Evolutionary conservation across 2,329 filamentous ascomycete genomes (phyloP), one percentile per base, ranked within the genome.

Genomic region (Curvularia lunata): DNA sequence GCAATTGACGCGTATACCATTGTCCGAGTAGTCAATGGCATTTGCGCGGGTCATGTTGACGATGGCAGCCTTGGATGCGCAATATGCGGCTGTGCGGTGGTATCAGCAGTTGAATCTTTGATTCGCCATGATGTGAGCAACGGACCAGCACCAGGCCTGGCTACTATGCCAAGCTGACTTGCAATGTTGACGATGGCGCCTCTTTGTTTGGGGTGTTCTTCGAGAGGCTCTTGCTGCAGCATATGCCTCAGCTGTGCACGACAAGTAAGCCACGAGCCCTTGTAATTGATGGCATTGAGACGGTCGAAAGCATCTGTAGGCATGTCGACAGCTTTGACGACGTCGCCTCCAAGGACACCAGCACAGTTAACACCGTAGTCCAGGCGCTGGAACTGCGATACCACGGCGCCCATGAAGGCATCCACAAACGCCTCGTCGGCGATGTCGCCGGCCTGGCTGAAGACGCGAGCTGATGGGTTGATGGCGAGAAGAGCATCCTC

Each of bases 341-440:
- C 70, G 7, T 75, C 69, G 4, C 74, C 69, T 4, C 81, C 80
- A 3, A 83, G 65, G 4, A 86, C 78, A 0, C 85, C 85, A 0
- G 84, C 85, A 51, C 84, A 85, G 55, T 83, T 84, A 6, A 86
- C 73, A 0, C 80, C 80, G 66, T 86, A 87, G 64, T 87, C 84
- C 4, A 87, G 67, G 7, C 84, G 80, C 0, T 71, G 70, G 56
- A 84, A 83, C 1, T 56, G 61, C 0, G 63, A 61, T 4, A 69
- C 68, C 0, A 76, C 68, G 1, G 75, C 70, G 34, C 68, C 21
- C 72, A 71, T 58, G 82, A 85, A 23, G 37, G 58, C 49, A 79
- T 80, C 38, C 78, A 79, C 2, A 78, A 78, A 85, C 0, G 50
- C 50, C 43, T 83, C 79, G 23, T 83, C 77, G 0, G 83, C 75